Evolutionary conservation across 208 protist species (phyloP), one percentile per base, ranked within the genome.

Genomic region (Crithidia sp.): DNA sequence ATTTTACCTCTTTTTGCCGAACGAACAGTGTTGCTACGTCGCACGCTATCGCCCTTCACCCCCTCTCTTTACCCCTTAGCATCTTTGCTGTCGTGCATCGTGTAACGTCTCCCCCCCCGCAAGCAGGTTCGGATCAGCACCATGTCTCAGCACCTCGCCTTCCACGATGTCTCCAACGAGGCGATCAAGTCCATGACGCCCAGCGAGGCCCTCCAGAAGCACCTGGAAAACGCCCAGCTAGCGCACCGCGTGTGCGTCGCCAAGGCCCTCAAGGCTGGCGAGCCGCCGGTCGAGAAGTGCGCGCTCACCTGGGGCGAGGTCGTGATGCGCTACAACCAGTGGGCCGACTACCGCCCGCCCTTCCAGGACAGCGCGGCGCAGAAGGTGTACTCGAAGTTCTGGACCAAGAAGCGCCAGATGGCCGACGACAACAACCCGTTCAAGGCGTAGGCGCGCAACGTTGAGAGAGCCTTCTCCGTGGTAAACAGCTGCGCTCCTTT

Each of bases 271-370:
- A 95, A 95, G 81, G 79, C 76, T 4, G 72, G 85, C 37, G 81
- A 92, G 71, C 44, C 82, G 17, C 82, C 87, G 36, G 86, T 93
- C 44, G 92, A 97, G 43, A 90, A 88, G 82, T 97, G 92, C 65
- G 86, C 92, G 40, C 82, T 97, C 59, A 97, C 92, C 12, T 97
- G 92, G 92, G 92, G 92, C 44, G 90, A 97, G 64, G 92, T 97
- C 61, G 79, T 93, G 60, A 77, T 93, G 74, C 92, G 92, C 59
- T 97, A 95, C 87, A 83, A 88, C 62, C 87, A 93, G 79, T 97
- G 90, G 89, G 54, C 89, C 50, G 87, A 91, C 28, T 95, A 97
- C 83, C 88, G 92, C 76, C 79, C 88, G 19, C 86, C 92, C 10
- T 97, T 97, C 71, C 82, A 93, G 62, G 87, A 93, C 65, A 82